phyloP scores from a whole-genome alignment of 1,139 yeast genomes.

The Magnusiomyces suaveolens region DNA sequence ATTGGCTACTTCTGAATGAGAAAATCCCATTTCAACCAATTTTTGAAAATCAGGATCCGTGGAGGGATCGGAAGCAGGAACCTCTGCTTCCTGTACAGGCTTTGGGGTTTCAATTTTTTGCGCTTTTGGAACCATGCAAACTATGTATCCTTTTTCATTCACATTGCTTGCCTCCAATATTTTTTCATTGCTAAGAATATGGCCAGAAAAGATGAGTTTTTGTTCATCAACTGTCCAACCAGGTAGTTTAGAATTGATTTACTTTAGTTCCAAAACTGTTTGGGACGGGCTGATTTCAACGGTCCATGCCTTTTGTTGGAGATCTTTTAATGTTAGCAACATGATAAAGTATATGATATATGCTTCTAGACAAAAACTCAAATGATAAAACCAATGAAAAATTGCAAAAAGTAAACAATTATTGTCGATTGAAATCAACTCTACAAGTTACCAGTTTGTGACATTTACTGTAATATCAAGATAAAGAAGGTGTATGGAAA shows the following conservation, averaged over 20 bases:
- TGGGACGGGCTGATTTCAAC: constrained; percentile 65
- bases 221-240: constrained; percentile 66
- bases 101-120: too few species aligned
- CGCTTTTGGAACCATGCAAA: constrained; percentile 71
- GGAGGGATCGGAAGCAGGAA: too few species aligned
- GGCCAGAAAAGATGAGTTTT: constrained; percentile 84
- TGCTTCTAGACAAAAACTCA: too few species aligned
- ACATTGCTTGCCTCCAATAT: constrained; percentile 62
- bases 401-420: too few species aligned
- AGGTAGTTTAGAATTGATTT: constrained; percentile 57
- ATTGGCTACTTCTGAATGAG: constrained; percentile 72
- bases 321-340: constrained; percentile 82
- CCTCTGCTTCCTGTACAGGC: too few species aligned
- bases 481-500: too few species aligned
- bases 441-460: too few species aligned
- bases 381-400: too few species aligned
- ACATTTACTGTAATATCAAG: too few species aligned
- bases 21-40: constrained; percentile 97
- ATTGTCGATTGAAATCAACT: too few species aligned
- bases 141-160: constrained; percentile 77
- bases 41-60: too few species aligned
- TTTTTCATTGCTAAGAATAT: constrained; percentile 78
- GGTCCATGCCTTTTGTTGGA: constrained; percentile 81
- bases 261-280: constrained; percentile 60
- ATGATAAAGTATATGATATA: too few species aligned